Percentiles rank a stretch among this genome's conserved stretches.
These are phyloP conservation scores for Oryza coarctata DNA, from an alignment of 176 grass and related monocot genomes.

Conservation along the genomic window DNA sequence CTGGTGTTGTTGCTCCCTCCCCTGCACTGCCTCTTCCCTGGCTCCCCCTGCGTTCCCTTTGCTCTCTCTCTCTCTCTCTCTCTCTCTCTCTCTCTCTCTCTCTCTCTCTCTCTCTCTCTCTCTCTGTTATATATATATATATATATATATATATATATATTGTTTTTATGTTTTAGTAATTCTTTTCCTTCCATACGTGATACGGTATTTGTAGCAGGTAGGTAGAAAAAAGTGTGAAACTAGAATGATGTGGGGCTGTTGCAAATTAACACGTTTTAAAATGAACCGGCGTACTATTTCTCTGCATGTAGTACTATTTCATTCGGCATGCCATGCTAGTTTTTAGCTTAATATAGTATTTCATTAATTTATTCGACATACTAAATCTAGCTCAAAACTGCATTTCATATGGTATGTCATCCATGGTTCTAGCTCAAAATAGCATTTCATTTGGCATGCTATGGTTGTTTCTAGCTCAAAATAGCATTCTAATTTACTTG, in stretches of 20 bases:
- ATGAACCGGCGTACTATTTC: background rate
- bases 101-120: too few relatives aligned
- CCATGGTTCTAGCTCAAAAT: background rate
- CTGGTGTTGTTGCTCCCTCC: conserved; percentile 62
- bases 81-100: background rate
- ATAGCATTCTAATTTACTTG: background rate
- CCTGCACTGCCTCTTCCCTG: conserved; percentile 97
- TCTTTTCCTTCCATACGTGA: background rate
- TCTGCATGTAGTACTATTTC: background rate
- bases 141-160: too few relatives aligned
- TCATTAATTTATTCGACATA: background rate
- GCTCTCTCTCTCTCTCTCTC: background rate
- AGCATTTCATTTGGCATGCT: background rate
- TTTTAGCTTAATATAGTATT: background rate
- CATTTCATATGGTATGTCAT: background rate
- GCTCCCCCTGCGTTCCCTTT: conserved; percentile 24
- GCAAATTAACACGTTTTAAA: background rate
- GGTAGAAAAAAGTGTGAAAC: too few relatives aligned
- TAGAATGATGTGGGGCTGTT: background rate
- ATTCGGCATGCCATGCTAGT: background rate
- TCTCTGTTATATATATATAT: too few relatives aligned
- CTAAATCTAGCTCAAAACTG: background rate
- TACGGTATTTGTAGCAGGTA: background rate
- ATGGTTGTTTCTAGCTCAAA: background rate
- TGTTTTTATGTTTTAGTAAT: background rate